Evolutionary conservation across 352 stramenopile species (phyloP), one percentile per base, ranked within the genome.

Genomic region (Thalassiosira ordinaria): DNA sequence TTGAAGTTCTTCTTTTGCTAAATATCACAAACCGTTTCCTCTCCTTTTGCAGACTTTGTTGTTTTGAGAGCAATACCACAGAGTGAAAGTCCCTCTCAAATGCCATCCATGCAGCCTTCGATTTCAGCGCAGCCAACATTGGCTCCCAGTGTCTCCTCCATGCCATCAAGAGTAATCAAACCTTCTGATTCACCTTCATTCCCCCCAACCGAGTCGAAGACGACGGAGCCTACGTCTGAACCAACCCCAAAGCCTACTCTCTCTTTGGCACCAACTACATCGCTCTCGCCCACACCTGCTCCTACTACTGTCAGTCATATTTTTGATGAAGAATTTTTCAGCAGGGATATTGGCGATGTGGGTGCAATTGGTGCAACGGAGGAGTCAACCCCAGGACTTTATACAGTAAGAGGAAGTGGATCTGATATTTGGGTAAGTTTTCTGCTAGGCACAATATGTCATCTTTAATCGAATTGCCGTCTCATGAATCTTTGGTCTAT

Each of bases 81-180:
- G 26, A 82, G 71, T 57, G 76, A 84, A 69, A 64, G 67, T 1
- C 78, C 77, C 20, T 85, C 78, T 70, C 9, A 29, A 37, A 53
- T 5, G 29, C 74, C 75, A 41, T 86, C 77, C 20, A 63, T 59
- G 47, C 29, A 16, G 14, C 78, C 77, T 18, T 78, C 77, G 37
- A 41, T 74, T 31, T 81, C 77, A 55, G 20, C 8, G n/a, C 13
- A 39, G 18, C 77, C 76, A 60, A 63, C 76, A 24, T 47, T 27
- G 3, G 20, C 29, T 26, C 65, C 70, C 11, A 71, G 53, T 60
- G 27, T 72, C 0, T 81, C 77, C 44, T 20, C 33, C 0, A 67
- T 67, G 71, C 77, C 77, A 20, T 74, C 77, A 46, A 24, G n/a
- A n/a, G n/a, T n/a, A n/a, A n/a, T 37, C 11, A 14, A 26, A 29